These are phyloP conservation scores for Phanerochaete sordida DNA, from an alignment of 768 basidiomycete species.

Conservation along the genomic window DNA sequence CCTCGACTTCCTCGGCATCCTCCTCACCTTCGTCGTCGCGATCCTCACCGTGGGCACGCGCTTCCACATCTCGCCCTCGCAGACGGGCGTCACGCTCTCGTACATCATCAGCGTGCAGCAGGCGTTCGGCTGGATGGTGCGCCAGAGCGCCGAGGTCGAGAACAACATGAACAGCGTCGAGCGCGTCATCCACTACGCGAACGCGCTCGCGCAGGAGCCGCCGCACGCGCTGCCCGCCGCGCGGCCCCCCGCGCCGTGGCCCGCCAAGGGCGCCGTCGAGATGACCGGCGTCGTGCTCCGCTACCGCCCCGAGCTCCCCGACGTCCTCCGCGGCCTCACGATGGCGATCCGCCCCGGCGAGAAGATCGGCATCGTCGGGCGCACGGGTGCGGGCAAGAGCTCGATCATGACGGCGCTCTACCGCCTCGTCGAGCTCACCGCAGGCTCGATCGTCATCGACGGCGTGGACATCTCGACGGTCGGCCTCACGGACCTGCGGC, in stretches of 20 bases:
- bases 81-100: conserved; percentile 73
- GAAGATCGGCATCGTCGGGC: conserved; percentile 89
- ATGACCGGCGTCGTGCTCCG: conserved; percentile 74
- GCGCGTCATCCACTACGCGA: conserved; percentile 78
- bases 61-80: conserved; percentile 71
- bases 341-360: conserved; percentile 73
- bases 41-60: conserved; percentile 75
- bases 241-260: conserved; percentile 68
- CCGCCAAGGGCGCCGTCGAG: conserved; percentile 65
- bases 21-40: conserved; percentile 74
- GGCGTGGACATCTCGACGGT: conserved; percentile 80
- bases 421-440: conserved; percentile 75
- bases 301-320: conserved; percentile 86
- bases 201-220: conserved; percentile 78
- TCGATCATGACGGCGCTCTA: conserved; percentile 88
- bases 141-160: conserved; percentile 81
- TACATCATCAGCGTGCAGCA: conserved; percentile 81
- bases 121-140: conserved; percentile 72
- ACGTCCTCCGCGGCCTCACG: conserved; percentile 79
- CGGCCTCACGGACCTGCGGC: conserved; percentile 71
- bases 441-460: conserved; percentile 77
- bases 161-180: conserved; percentile 94
- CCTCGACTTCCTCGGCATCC: conserved; percentile 77
- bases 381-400: conserved; percentile 49
- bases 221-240: conserved; percentile 60